phyloP scores from a whole-genome alignment of 805 yeast species.

The Komagataella populi region DNA sequence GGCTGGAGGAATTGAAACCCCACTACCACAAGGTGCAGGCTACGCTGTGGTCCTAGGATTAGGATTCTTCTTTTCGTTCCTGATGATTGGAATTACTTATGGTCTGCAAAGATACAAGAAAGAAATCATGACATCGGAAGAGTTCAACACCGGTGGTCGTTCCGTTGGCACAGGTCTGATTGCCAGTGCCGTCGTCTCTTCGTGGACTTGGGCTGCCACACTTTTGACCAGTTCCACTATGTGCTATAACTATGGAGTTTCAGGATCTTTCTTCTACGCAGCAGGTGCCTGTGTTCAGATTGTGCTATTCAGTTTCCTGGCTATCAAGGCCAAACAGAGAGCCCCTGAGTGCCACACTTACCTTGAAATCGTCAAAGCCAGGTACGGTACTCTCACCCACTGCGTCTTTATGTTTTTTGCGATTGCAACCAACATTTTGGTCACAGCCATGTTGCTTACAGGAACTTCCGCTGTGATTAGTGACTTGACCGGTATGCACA shows the following conservation, averaged over 20 bases:
- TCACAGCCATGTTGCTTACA: slow-evolving; percentile 82
- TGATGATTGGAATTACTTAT: slow-evolving; percentile 67
- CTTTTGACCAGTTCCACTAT: slow-evolving; percentile 64
- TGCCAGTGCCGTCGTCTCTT: slow-evolving; percentile 81
- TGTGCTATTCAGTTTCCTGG: slow-evolving; percentile 72
- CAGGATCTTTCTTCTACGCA: slow-evolving; percentile 77
- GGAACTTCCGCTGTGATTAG: slow-evolving; percentile 81
- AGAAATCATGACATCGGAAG: slow-evolving; percentile 86
- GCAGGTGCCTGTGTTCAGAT: slow-evolving; percentile 89
- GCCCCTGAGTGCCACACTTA: slow-evolving; percentile 92
- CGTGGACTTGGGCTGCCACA: slow-evolving; percentile 94
- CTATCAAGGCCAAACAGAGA: slow-evolving; percentile 76
- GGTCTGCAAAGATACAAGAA: slow-evolving; percentile 66
- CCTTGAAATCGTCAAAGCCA: slow-evolving; percentile 65
- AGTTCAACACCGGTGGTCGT: slow-evolving; percentile 87
- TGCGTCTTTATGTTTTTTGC: slow-evolving; percentile 64
- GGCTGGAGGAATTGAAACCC: slow-evolving; percentile 3
- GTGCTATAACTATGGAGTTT: slow-evolving; percentile 64
- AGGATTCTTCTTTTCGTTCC: slow-evolving; percentile 57
- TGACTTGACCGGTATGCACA: slow-evolving; percentile 67
- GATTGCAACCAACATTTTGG: slow-evolving; percentile 75
- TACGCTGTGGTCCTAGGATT: slow-evolving; percentile 81
- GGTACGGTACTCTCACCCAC: slow-evolving; percentile 76
- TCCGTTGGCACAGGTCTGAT: slow-evolving; percentile 75
- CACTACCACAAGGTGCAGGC: slow-evolving; percentile 62